These are phyloP conservation scores for Psilocybe cubensis DNA, from an alignment of 768 basidiomycete genomes.

Conservation along the genomic window DNA sequence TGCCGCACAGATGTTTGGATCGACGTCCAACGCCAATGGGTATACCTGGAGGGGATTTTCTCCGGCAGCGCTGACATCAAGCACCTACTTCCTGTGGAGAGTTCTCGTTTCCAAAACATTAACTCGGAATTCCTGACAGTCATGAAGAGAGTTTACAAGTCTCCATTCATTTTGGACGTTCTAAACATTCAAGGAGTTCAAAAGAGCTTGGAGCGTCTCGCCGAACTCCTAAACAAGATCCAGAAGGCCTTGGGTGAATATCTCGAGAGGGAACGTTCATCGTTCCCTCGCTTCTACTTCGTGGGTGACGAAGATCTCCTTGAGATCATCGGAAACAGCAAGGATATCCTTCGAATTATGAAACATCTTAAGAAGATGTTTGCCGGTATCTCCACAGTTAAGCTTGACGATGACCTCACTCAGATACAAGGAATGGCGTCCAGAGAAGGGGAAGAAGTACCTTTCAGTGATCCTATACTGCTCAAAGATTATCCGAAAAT, in stretches of 20 bases:
- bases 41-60: conserved; percentile 98
- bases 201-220: conserved; percentile 95
- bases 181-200: conserved; percentile 96
- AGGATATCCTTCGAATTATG: conserved; percentile 97
- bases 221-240: conserved; percentile 96
- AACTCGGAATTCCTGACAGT: conserved; percentile 97
- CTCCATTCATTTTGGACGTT: conserved; percentile 95
- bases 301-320: conserved; percentile 98
- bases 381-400: conserved; percentile 91
- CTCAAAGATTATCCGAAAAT: conserved; percentile 96
- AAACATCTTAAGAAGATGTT: conserved; percentile 99
- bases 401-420: conserved; percentile 84
- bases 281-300: conserved; percentile 99
- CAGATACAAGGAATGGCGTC: conserved; percentile 95
- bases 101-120: conserved; percentile 97
- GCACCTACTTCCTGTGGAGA: conserved; percentile 96
- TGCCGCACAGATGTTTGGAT: conserved; percentile 87
- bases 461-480: conserved; percentile 79
- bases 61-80: conserved; percentile 99
- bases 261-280: conserved; percentile 94
- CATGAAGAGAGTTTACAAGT: conserved; percentile 99
- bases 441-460: conserved; percentile 92
- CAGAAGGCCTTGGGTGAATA: conserved; percentile 99
- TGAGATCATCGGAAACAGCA: conserved; percentile 99
- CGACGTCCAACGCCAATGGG: conserved; percentile 99